Percentiles rank a stretch among this genome's conserved stretches.
Evolutionary conservation across 768 basidiomycete genomes (phyloP).

Genomic region (Trametopsis cervina): DNA sequence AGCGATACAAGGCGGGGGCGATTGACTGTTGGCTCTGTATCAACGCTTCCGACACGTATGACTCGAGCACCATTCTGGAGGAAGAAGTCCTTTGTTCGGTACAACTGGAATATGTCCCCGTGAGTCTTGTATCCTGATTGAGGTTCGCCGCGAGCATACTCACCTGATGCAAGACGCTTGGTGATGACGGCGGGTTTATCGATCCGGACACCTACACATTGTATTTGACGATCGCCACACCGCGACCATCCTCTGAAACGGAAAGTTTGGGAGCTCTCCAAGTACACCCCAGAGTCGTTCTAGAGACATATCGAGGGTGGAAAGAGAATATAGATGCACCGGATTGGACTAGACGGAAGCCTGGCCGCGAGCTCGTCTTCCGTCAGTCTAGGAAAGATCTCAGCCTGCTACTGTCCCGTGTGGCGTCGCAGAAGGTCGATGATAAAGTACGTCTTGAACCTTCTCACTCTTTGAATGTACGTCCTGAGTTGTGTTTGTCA

Average conservation of each 20-base stretch:
- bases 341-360: conserved; percentile 1
- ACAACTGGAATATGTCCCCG: not conserved
- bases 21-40: not conserved
- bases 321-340: not conserved
- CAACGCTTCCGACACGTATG: not conserved
- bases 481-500: not conserved
- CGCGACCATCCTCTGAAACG: not conserved
- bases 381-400: not conserved
- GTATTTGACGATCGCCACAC: not conserved
- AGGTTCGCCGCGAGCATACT: too few relatives aligned
- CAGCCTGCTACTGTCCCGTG: not conserved
- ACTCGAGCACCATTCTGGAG: not conserved
- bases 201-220: not conserved
- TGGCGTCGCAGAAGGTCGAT: not conserved
- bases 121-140: not conserved
- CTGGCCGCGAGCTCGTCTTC: not conserved
- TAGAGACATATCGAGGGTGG: not conserved
- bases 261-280: not conserved
- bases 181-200: too few relatives aligned
- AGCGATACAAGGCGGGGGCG: not conserved
- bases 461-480: not conserved
- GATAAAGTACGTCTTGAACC: not conserved
- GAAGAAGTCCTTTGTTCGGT: not conserved
- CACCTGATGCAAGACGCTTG: too few relatives aligned
- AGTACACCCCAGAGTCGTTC: not conserved